A percentile compares a stretch with the other conserved stretches of the same genome.
Conservation (phyloP, 2,329 filamentous ascomycete genomes). For the Trichoderma gracile region DNA sequence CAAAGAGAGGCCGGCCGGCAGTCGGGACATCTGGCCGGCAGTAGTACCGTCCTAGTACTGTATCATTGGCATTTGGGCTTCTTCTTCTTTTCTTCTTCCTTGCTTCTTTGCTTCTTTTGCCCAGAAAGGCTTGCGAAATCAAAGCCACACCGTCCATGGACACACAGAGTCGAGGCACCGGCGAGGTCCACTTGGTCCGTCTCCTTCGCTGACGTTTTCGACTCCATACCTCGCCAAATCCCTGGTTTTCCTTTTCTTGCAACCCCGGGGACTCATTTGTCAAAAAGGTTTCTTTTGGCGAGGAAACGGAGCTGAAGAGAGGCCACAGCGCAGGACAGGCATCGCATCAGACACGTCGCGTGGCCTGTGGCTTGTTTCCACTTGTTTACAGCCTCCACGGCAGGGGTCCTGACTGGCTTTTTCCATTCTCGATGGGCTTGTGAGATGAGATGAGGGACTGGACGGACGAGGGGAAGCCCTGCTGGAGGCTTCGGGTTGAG, state of each 20-base stretch:
- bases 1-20: neutral
- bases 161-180: too few species aligned
- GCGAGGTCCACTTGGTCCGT: too few species aligned
- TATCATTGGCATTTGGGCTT: too few species aligned
- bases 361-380: conserved; percentile 15
- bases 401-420: neutral
- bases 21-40: too few species aligned
- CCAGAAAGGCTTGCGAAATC: neutral
- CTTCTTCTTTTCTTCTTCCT: too few species aligned
- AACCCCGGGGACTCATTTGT: neutral
- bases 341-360: conserved; percentile 1
- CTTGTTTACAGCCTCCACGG: conserved; percentile 8
- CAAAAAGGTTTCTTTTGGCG: neutral
- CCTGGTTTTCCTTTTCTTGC: too few species aligned
- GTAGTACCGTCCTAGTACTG: neutral
- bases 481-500: neutral
- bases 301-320: neutral
- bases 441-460: neutral
- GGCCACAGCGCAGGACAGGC: neutral
- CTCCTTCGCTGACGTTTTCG: too few species aligned
- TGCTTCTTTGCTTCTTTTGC: neutral
- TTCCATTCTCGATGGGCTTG: neutral
- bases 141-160: too few species aligned
- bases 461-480: neutral
- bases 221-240: too few species aligned